Base-by-base conservation (phyloP, 2,329 filamentous ascomycete genomes). In the Stachybotrys echinatus region DNA sequence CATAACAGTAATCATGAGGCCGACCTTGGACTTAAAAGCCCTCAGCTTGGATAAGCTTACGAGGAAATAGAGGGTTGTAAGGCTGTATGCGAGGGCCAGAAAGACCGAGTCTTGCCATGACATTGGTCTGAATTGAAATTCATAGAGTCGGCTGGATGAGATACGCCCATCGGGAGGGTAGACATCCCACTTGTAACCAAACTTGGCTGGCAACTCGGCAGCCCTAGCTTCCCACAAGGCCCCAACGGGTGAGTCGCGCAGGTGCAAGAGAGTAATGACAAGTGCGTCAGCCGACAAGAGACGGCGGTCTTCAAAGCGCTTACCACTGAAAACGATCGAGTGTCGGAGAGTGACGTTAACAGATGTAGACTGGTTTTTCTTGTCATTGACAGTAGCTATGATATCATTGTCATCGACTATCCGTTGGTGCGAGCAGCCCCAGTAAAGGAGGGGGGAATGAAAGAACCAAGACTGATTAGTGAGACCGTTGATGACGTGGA, bases 271-370 rank as follows among this genome's bases (percentile, higher is more conserved):
- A 6, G 88, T 91, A 52, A 92, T 84, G 49, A 92, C 88, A 5
- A 92, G 73, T 3, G 88, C 86, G 69, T 92, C 88, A 1, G 86
- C 88, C 5, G 87, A 87, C 21, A 84, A 72, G 3, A 92, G 74
- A 48, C 74, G 78, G 12, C 81, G 78, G 50, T 87, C 81, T 50
- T 84, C 78, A 56, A 90, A 92, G 4, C 78, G 76, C 62, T 92
- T 91, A n/a, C 88, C 88, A 51, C 87, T 89, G 57, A 92, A 90
- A 18, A 92, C 87, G 48, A 88, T 89, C 2, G 87, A 88, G 59
- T 89, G 88, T 10, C 87, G 80, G 23, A 92, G 70, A 0, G 87
- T 89, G 42, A 90, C 74, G 61, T 91, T 89, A 58, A 88, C 80
- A 2, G 80, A 81, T 0, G 87, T 88, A 2, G 79, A 77, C 52